Percentiles rank a stretch among this genome's conserved stretches.
Conservation (phyloP, 2,329 filamentous ascomycete species). For the Magnaporthiopsis rhizophila region DNA sequence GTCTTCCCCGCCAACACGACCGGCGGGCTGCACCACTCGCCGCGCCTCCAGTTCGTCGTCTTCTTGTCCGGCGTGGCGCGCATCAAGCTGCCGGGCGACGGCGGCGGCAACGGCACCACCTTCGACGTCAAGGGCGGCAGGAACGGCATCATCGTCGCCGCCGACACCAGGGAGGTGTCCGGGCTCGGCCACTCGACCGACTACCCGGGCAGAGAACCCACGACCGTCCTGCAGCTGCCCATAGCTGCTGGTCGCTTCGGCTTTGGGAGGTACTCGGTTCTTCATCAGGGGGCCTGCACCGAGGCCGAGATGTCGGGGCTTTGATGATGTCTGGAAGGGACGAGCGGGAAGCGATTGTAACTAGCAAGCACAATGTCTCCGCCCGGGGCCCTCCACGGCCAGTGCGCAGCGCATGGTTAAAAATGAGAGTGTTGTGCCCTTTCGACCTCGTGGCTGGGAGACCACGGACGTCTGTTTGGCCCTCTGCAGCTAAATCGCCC, state of each 20-base stretch:
- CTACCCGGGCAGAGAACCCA: conserved; percentile 30
- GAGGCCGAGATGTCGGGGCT: conserved; percentile 3
- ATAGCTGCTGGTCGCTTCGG: conserved; percentile 11
- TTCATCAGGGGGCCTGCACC: conserved; percentile 3
- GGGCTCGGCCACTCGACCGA: conserved; percentile 30
- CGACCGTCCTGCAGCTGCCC: conserved; percentile 28
- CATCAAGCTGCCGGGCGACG: conserved; percentile 26
- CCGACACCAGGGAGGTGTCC: conserved; percentile 33
- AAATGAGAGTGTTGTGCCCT: background rate
- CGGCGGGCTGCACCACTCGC: conserved; percentile 33
- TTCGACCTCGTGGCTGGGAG: background rate
- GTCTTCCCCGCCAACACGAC: conserved; percentile 28
- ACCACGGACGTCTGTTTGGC: too few species aligned
- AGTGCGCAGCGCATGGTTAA: background rate
- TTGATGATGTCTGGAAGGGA: background rate
- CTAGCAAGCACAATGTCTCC: too few species aligned
- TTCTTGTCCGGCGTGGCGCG: conserved; percentile 12
- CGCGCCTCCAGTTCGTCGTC: conserved; percentile 29
- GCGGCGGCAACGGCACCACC: conserved; percentile 14
- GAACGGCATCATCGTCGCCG: conserved; percentile 31
- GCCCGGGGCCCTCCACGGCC: background rate
- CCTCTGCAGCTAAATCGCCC: background rate
- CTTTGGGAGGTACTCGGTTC: conserved; percentile 1
- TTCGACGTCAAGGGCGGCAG: conserved; percentile 30
- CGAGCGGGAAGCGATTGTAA: too few species aligned